Evolutionary conservation across 2,329 filamentous ascomycete species (phyloP).

Genomic region (Aspergillus felis): DNA sequence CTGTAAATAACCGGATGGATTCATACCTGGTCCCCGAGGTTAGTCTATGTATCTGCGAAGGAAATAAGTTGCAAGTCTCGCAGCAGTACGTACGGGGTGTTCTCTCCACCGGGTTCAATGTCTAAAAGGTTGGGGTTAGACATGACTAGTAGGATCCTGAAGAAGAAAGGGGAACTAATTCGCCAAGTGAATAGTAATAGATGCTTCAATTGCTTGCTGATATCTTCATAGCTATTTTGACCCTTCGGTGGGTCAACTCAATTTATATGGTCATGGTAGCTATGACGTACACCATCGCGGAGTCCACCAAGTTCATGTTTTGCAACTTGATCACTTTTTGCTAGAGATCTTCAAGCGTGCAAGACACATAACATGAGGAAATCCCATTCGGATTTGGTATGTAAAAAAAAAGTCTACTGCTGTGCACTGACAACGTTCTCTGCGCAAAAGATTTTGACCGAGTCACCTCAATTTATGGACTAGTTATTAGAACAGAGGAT

Average conservation of each 20-base stretch:
- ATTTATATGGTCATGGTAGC: not conserved
- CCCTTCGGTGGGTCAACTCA: not conserved
- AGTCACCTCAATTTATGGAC: not conserved
- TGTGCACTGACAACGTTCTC: not conserved
- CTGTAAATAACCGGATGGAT: constrained; percentile 48
- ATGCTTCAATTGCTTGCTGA: not conserved
- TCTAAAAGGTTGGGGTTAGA: constrained; percentile 53
- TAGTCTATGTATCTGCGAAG: not conserved
- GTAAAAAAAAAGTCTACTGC: not conserved
- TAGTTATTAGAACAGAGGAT: not conserved
- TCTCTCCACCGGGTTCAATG: constrained; percentile 58
- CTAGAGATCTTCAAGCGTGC: not conserved
- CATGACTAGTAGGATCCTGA: constrained; percentile 34
- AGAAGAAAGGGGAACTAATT: not conserved
- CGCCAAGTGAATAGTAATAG: not conserved
- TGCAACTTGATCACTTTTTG: constrained; percentile 2
- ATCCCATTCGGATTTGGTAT: not conserved
- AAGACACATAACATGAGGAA: not conserved
- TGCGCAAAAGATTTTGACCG: not conserved
- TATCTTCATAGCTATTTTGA: not conserved
- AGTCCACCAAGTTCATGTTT: not conserved
- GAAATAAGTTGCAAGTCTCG: too few species aligned
- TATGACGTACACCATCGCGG: constrained; percentile 9
- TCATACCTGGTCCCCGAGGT: constrained; percentile 50
- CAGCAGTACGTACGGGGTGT: constrained; percentile 47